A percentile compares a stretch with the other conserved stretches of the same genome.
Conservation (phyloP, 129 eudicot genomes). For the Centaurea solstitialis region DNA sequence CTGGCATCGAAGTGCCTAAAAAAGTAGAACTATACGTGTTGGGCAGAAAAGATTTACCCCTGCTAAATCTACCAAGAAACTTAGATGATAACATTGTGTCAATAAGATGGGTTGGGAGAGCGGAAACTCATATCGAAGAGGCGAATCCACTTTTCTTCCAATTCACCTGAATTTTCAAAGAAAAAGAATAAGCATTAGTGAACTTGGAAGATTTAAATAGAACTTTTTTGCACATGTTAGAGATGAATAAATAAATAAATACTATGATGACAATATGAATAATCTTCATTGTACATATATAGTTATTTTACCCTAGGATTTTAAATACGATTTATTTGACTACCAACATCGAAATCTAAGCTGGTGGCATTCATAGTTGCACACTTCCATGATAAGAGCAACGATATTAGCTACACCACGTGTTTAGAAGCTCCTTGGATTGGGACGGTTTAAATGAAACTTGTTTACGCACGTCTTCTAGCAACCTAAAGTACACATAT, state of each 20-base stretch:
- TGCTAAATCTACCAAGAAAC: slow-evolving; percentile 15
- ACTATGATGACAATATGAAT: too few species aligned
- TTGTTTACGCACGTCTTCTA: neutral
- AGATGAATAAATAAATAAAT: too few species aligned
- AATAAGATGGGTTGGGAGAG: neutral
- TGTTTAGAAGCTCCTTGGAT: too few species aligned
- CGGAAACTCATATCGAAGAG: neutral
- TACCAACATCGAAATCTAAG: too few species aligned
- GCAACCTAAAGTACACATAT: neutral
- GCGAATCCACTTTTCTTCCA: slow-evolving; percentile 9
- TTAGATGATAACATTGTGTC: slow-evolving; percentile 37
- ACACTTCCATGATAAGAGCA: too few species aligned
- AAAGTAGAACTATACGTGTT: slow-evolving; percentile 9
- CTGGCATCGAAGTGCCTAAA: slow-evolving; percentile 15
- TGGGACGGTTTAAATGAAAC: neutral
- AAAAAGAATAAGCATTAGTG: neutral
- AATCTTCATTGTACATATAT: too few species aligned
- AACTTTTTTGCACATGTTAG: too few species aligned
- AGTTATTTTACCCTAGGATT: too few species aligned
- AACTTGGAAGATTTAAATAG: too few species aligned
- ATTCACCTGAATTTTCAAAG: slow-evolving; percentile 15
- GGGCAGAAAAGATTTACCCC: slow-evolving; percentile 13
- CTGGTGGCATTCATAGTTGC: too few species aligned
- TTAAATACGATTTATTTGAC: too few species aligned
- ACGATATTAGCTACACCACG: too few species aligned